Evolutionary conservation across 768 basidiomycete species (phyloP), one percentile per base, ranked within the genome.

Genomic region (Lentinula boryana): DNA sequence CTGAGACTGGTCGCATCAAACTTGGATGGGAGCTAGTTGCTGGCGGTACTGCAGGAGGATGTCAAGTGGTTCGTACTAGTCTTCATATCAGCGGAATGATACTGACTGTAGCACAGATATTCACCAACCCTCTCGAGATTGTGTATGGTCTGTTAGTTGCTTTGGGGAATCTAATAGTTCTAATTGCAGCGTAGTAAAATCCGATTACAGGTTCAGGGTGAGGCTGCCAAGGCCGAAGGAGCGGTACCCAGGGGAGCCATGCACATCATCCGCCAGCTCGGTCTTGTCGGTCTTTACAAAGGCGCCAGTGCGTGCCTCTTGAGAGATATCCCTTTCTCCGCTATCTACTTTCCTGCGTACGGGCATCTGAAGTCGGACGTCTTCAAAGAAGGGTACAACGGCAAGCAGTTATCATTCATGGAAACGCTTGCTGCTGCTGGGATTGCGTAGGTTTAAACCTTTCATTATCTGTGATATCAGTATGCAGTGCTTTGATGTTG

Each of bases 91-190:
- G 38, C 31, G 35, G 54, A 41, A 32, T 50, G 21, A 32, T 54
- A 40, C 44, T 52, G 31, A 35, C 63, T 51, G 10, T 57, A 18
- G 41, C 41, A 21, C 44, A 98, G 95, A 78, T 96, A 58, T 98
- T 99, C 71, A 99, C 97, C 33, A 99, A 98, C 72, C 97, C 97
- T 49, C 75, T 99, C 62, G 94, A 96, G 74, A 95, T 95, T 74
- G 91, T 93, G 92, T 94, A 83, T 63, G 88, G 63, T 13, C 49
- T 12, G 21, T n/a, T 40, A 16, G 5, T 63, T 38, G 27, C 43
- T 31, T 21, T 16, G 63, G 60, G 41, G 21, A 27, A 53, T n/a
- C 21, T 21, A 15, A 6, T 35, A n/a, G 61, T 41, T 13, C 36
- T 58, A 16, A 56, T 9, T 52, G 10, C 12, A 32, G 15, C 32